A percentile compares a stretch with the other conserved stretches of the same genome.
Evolutionary conservation across 257 asterid genomes (phyloP).

Genomic region (Anisodus tanguticus): DNA sequence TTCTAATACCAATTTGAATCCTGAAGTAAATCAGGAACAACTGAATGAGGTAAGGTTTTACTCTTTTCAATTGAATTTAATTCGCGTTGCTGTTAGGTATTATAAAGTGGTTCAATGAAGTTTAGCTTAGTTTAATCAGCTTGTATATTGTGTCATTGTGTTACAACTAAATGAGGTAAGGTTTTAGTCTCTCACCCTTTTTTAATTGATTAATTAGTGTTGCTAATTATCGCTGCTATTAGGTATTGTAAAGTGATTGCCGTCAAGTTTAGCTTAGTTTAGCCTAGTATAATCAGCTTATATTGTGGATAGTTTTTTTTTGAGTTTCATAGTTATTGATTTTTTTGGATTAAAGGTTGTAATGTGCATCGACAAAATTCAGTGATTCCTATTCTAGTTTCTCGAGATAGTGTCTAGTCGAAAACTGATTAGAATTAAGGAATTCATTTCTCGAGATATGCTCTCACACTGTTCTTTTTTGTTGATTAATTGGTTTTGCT

Average conservation of each 20-base stretch:
- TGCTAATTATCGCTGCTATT: too few relatives aligned
- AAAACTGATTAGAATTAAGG: background rate
- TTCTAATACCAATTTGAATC: background rate
- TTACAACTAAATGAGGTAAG: too few relatives aligned
- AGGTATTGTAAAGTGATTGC: too few relatives aligned
- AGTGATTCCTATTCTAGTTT: background rate
- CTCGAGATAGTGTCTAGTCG: too few relatives aligned
- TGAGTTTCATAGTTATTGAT: background rate
- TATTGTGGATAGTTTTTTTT: too few relatives aligned
- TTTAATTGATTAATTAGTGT: too few relatives aligned
- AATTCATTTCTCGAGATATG: background rate
- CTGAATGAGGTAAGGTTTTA: slow-evolving; percentile 32
- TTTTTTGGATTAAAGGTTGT: background rate
- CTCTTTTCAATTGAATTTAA: background rate
- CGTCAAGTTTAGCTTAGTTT: too few relatives aligned
- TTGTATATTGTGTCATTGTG: background rate
- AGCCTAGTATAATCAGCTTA: too few relatives aligned
- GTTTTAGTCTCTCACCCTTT: background rate
- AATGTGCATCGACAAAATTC: background rate
- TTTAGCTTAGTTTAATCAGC: background rate
- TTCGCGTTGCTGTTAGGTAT: background rate
- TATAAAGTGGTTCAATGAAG: background rate
- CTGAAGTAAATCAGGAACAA: slow-evolving; percentile 30
- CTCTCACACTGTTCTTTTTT: too few relatives aligned
- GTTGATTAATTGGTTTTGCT: too few relatives aligned